These are phyloP conservation scores for Simplicillium sp. DNA, from an alignment of 2,329 filamentous ascomycete genomes.

Conservation along the genomic window DNA sequence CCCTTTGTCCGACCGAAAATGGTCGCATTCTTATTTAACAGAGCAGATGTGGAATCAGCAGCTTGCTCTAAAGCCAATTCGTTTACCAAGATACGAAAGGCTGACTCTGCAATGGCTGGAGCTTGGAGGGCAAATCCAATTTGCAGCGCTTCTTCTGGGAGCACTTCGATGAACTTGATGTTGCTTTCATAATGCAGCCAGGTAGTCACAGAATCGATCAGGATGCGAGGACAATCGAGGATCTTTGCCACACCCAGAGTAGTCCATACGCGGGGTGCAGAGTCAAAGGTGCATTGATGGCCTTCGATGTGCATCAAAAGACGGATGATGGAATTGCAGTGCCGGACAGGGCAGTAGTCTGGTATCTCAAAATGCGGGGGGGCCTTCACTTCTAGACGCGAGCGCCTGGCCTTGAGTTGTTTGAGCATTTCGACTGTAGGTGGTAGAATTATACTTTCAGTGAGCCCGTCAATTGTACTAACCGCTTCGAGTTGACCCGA, in stretches of 20 bases:
- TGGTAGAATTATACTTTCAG: neutral
- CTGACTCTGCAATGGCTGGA: constrained; percentile 29
- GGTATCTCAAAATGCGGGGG: constrained; percentile 27
- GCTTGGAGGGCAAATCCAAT: constrained; percentile 42
- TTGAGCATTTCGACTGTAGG: neutral
- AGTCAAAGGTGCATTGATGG: constrained; percentile 46
- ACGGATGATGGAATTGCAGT: constrained; percentile 53
- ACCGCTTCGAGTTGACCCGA: neutral
- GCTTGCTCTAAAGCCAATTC: constrained; percentile 46
- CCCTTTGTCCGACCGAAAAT: constrained; percentile 38
- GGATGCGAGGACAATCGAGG: constrained; percentile 37
- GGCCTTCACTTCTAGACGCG: constrained; percentile 9
- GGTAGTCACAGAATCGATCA: constrained; percentile 39
- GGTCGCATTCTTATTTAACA: neutral
- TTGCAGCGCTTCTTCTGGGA: constrained; percentile 51
- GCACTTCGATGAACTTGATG: constrained; percentile 48
- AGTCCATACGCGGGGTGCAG: constrained; percentile 57
- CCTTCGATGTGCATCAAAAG: constrained; percentile 50
- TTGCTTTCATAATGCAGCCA: constrained; percentile 52
- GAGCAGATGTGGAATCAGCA: constrained; percentile 5
- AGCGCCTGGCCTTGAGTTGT: constrained; percentile 1
- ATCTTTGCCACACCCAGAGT: constrained; percentile 53
- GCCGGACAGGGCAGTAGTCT: constrained; percentile 57
- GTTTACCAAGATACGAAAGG: constrained; percentile 53
- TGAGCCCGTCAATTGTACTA: neutral